Evolutionary conservation across 2,329 filamentous ascomycete genomes (phyloP), one percentile per base, ranked within the genome.

Genomic region (Pseudopyrenochaeta lycopersici): DNA sequence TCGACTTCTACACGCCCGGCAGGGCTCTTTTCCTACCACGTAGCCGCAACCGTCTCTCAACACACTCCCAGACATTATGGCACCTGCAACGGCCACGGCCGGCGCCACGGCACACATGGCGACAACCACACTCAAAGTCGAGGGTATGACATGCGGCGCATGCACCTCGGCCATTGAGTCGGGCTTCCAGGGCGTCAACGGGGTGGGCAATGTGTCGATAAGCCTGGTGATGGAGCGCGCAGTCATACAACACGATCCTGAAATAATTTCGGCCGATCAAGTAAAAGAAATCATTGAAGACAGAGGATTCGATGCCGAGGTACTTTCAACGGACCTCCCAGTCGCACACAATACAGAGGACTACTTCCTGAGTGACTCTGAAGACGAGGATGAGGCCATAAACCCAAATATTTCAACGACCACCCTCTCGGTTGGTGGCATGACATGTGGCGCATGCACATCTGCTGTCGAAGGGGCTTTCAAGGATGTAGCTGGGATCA

Each of bases 151-250:
- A 61, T 99, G 95, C 79, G 93, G 94, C 72, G 90, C 94, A 65
- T 99, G 95, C 75, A 97, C 94, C 23, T 96, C 93, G 39, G 89
- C 95, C n/a, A 89, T 99, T 65, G 94, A 98, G 82, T 86, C 89
- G 54, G 95, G 90, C 63, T 96, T 99, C 79, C 90, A 91, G 68
- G 86, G 85, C 62, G 84, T 96, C 4, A 82, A 89, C 33, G 94
- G 95, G 49, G 88, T 95, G 9, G 90, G 90, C 59, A 92, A 84
- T 65, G 92, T 98, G 54, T 96, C 92, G 9, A 90, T 99, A 67
- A 97, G 92, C 73, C 81, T 99, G 66, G 90, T 97, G 50, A 96
- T 97, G 87, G 93, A 97, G 76, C 88, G 94, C 55, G 95, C 94
- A n/a, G 93, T 98, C 36, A 83, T 98, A 31, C 89, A 93, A 77